Evolutionary conservation across 1,284 basidiomycete genomes (phyloP).

Genomic region (Lentinula novae-zelandiae): DNA sequence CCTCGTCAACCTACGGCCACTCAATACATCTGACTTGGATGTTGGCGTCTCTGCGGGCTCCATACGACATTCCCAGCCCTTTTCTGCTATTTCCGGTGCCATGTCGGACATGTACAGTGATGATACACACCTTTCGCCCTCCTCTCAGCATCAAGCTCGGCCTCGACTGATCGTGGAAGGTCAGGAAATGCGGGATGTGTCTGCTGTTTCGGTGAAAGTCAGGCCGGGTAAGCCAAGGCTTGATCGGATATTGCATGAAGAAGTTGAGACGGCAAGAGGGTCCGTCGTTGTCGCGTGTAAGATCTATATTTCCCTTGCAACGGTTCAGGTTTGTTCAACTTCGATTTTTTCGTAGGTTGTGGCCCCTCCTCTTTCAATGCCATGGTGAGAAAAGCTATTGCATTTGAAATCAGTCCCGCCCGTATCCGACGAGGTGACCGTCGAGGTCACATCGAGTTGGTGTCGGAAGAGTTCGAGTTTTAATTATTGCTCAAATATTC

Average conservation of each 20-base stretch:
- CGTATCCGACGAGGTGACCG: slow-evolving; percentile 58
- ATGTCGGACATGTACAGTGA: slow-evolving; percentile 25
- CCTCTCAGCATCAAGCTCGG: slow-evolving; percentile 19
- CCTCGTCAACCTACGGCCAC: neutral
- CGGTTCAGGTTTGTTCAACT: neutral
- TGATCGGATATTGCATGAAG: slow-evolving; percentile 62
- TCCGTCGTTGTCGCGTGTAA: slow-evolving; percentile 66
- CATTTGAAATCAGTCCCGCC: slow-evolving; percentile 56
- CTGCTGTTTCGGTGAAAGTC: slow-evolving; percentile 65
- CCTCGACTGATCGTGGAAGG: slow-evolving; percentile 56
- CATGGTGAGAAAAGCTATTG: slow-evolving; percentile 66
- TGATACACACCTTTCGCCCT: slow-evolving; percentile 15
- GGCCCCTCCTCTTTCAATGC: slow-evolving; percentile 74
- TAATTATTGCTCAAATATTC: slow-evolving; percentile 23
- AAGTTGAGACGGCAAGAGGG: slow-evolving; percentile 55
- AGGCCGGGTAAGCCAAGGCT: slow-evolving; percentile 74
- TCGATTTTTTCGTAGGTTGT: slow-evolving; percentile 45
- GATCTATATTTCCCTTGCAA: slow-evolving; percentile 19
- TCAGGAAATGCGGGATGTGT: slow-evolving; percentile 66
- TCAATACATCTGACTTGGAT: neutral
- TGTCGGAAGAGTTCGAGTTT: slow-evolving; percentile 69
- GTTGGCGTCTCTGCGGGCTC: neutral
- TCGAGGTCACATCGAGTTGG: slow-evolving; percentile 57
- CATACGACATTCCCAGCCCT: neutral
- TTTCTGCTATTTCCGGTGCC: slow-evolving; percentile 19